Conservation (phyloP, 257 asterid genomes). For the Capsicum rhomboideum region DNA sequence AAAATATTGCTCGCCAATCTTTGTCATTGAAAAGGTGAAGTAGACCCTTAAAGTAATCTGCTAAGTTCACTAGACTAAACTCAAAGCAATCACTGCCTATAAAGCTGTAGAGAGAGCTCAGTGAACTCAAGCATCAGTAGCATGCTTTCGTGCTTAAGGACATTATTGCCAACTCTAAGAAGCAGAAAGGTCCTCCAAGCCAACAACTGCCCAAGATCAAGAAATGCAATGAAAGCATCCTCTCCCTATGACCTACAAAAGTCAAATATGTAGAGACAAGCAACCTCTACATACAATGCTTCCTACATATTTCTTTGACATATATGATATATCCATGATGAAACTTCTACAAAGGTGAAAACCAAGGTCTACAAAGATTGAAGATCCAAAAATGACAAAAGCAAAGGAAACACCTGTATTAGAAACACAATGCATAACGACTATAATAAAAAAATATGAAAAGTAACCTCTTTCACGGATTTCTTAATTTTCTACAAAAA, state of each 20-base stretch:
- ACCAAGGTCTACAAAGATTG: background rate
- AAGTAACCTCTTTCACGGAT: background rate
- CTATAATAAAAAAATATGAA: no score
- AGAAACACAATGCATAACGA: no score
- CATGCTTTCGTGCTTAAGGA: background rate
- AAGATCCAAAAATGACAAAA: background rate
- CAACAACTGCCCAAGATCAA: background rate
- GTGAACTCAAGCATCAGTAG: background rate
- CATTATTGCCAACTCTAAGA: background rate
- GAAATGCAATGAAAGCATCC: background rate
- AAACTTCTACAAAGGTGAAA: background rate
- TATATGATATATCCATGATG: background rate
- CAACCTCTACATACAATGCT: background rate
- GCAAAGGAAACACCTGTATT: background rate
- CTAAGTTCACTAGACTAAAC: background rate
- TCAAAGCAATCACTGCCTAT: background rate
- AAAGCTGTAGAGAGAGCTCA: background rate
- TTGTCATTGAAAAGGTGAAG: background rate
- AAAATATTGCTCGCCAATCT: background rate
- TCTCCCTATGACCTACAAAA: background rate
- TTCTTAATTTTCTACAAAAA: background rate
- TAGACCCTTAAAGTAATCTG: background rate
- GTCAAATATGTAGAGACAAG: background rate
- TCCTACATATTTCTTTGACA: background rate
- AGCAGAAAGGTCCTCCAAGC: background rate